A percentile compares a stretch with the other conserved stretches of the same genome.
These are phyloP conservation scores for Russula lepida DNA, from an alignment of 768 basidiomycete species.

Conservation along the genomic window DNA sequence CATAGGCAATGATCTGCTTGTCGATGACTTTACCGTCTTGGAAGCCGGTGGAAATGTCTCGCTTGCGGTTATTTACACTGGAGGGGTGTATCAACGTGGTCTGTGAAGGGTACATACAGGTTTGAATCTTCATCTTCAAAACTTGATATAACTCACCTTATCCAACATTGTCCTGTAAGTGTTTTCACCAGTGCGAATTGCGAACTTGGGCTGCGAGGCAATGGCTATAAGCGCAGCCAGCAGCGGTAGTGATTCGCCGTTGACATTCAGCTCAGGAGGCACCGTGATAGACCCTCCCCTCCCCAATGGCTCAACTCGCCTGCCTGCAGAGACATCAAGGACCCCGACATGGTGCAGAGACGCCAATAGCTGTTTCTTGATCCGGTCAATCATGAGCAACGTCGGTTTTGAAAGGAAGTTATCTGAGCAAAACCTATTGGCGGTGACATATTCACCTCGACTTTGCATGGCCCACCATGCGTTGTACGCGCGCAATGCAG, in stretches of 20 bases:
- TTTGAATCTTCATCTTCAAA: background rate
- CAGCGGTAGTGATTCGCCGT: slow-evolving; percentile 67
- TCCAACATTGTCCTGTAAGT: slow-evolving; percentile 69
- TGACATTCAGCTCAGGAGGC: slow-evolving; percentile 60
- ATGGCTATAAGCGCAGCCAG: slow-evolving; percentile 78
- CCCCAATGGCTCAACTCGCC: slow-evolving; percentile 29
- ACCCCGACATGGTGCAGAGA: slow-evolving; percentile 74
- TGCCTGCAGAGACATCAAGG: slow-evolving; percentile 72
- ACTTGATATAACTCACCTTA: slow-evolving; percentile 46
- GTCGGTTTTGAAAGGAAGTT: slow-evolving; percentile 90
- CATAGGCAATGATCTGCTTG: slow-evolving; percentile 74
- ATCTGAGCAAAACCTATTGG: slow-evolving; percentile 69
- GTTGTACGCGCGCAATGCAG: slow-evolving; percentile 73
- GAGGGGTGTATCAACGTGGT: slow-evolving; percentile 72
- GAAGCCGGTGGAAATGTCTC: slow-evolving; percentile 31
- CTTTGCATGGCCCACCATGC: slow-evolving; percentile 70
- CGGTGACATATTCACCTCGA: slow-evolving; percentile 50
- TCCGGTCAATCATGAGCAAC: slow-evolving; percentile 68
- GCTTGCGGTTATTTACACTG: slow-evolving; percentile 74
- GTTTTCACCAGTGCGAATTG: slow-evolving; percentile 61
- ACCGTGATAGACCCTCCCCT: slow-evolving; percentile 35
- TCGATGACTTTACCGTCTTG: slow-evolving; percentile 31
- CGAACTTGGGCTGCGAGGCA: slow-evolving; percentile 87
- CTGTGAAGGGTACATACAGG: slow-evolving; percentile 32
- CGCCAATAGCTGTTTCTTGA: slow-evolving; percentile 70